A percentile compares a stretch with the other conserved stretches of the same genome.
These are phyloP conservation scores for Amoebophrya sp. DNA, from an alignment of 169 alveolate genomes.

Conservation along the genomic window DNA sequence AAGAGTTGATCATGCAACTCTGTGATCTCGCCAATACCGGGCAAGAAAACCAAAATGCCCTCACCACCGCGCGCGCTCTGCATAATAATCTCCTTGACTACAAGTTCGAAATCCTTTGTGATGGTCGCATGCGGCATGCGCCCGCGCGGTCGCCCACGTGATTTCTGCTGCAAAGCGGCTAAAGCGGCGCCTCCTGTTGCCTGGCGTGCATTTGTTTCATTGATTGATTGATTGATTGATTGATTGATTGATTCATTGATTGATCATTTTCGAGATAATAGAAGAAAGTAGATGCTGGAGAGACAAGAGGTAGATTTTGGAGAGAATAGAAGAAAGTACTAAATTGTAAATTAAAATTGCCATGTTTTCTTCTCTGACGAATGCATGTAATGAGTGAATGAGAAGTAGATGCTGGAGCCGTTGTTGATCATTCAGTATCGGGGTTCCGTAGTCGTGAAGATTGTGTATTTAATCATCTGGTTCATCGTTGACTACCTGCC, in stretches of 20 bases:
- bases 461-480: neutral
- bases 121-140: neutral
- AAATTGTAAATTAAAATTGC: too few species aligned
- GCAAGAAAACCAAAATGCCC: constrained; percentile 53
- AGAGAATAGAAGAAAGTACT: too few species aligned
- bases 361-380: too few species aligned
- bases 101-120: neutral
- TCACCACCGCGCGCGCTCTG: constrained; percentile 40
- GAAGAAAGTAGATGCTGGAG: too few species aligned
- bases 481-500: neutral
- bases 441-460: neutral
- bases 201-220: too few species aligned
- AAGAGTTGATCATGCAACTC: constrained; percentile 47
- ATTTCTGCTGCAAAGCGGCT: neutral
- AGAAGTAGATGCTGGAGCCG: too few species aligned
- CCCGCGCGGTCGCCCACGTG: neutral
- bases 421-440: neutral
- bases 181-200: too few species aligned
- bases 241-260: too few species aligned
- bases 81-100: neutral
- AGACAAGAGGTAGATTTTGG: too few species aligned
- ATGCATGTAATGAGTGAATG: too few species aligned
- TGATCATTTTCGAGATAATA: too few species aligned
- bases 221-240: too few species aligned
- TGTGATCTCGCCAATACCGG: constrained; percentile 56